Evolutionary conservation across 1,284 basidiomycete species (phyloP), one percentile per base, ranked within the genome.

Genomic region (Coniferiporia weirii): DNA sequence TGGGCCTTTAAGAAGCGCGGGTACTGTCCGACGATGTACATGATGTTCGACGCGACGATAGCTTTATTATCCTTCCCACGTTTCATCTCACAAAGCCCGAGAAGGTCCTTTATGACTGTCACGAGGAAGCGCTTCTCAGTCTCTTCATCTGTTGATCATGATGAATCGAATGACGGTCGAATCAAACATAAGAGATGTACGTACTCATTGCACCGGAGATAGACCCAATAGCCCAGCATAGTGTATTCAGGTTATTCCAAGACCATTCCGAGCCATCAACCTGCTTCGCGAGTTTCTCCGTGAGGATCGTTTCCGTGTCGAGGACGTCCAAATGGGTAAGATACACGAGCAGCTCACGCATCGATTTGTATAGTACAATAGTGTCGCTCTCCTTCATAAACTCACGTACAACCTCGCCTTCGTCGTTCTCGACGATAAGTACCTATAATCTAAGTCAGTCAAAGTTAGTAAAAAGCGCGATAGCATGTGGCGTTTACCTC

Each of bases 21-120:
- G 71, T 99, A 99, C 75, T 99, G 97, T 54, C 97, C 97, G 66
- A 99, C 97, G 69, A 99, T 99, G 75, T 99, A 99, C 97, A 99
- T 99, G 77, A 99, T 99, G 72, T 99, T 95, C 45, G 96, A 98
- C 1, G 97, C 97, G 63, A 99, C 97, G 62, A 99, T 95, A 1
- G 97, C 97, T 74, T 99, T 99, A 83, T 99, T 99, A 77, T 99
- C 97, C 75, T 99, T 99, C 54, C 97, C 97, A 55, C 96, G 89
- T 77, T 99, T 99, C 77, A 98, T 95, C 77, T 99, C 97, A 70
- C 93, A 95, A 35, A 99, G 75, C 2, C 97, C 96, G 9, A 99
- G 82, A 15, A 99, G 78, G 68, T 99, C 97, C 76, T 99, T 99
- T 80, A 99, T 99, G 67, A 99, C 97, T 1, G 95, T 98, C 27